Base-by-base conservation (phyloP, 2,329 filamentous ascomycete species). In the Colletotrichum karsti region DNA sequence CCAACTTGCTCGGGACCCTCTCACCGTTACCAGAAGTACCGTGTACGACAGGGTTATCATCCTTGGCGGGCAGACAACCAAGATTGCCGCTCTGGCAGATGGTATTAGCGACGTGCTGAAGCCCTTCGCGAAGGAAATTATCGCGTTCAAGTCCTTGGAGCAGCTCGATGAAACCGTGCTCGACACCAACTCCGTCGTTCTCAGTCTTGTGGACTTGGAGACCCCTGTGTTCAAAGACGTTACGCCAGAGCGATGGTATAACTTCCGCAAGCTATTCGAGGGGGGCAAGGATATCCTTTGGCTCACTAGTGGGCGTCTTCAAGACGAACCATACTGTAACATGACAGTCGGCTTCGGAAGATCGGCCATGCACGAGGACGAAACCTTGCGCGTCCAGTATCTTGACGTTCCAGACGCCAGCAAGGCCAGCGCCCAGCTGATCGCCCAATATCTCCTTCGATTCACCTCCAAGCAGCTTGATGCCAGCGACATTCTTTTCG, bases 211-310 rank as follows among this genome's bases (percentile, higher is more conserved):
- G 5, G 60, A 69, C 22, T 51, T 69, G 12, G 71, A 74, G 4
- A 54, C 65, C 8, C 51, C 67, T 13, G 71, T 79, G 10, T 71
- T 78, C 15, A 72, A 74, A 7, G 77, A 80, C 26, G 73, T 85
- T n/a, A 65, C 74, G 0, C 46, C 81, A 78, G 46, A 50, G 1
- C 71, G 66, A 7, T 66, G 73, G 42, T 44, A 22, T 7, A 44
- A 33, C 5, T 44, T 59, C 30, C 30, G 33, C 30, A 39, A 50
- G 3, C 10, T 59, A 7, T 59, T 59, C 13, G 42, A 44, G 18
- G 24, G 42, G 9, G 56, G 46, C 20, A 59, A 50, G 42, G 33
- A 30, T 6, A 50, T 59, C 5, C 26, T n/a, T 5, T 59, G 56
- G 54, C 13, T 59, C 56, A 59, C 42, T 9, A 20, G 15, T 9